These are phyloP conservation scores for Gillenia trifoliata DNA, from an alignment of 306 rosid species.

Conservation along the genomic window DNA sequence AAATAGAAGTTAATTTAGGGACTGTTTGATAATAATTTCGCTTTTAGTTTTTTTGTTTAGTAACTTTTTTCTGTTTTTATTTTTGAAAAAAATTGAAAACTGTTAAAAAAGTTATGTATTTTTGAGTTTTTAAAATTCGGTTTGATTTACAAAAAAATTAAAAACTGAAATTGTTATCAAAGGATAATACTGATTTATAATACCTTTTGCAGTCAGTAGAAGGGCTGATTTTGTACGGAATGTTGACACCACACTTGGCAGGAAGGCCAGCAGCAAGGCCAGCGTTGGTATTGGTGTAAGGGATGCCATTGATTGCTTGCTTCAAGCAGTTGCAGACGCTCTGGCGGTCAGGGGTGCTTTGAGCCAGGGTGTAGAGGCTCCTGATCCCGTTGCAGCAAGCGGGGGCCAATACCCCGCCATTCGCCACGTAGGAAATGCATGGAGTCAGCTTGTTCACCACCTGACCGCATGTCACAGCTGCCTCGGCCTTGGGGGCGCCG, in stretches of 20 bases:
- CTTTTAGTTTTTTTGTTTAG: too few relatives aligned
- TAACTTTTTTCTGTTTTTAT: too few relatives aligned
- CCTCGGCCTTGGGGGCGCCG: constrained; percentile 20
- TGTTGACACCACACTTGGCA: constrained; percentile 18
- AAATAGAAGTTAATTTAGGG: too few relatives aligned
- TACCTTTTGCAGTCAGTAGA: constrained; percentile 26
- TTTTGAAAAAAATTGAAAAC: too few relatives aligned
- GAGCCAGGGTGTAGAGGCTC: constrained; percentile 32
- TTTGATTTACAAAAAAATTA: neutral
- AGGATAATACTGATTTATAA: neutral
- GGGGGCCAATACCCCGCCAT: constrained; percentile 7
- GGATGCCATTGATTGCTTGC: constrained; percentile 22
- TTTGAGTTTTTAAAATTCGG: too few relatives aligned
- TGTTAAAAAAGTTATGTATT: too few relatives aligned
- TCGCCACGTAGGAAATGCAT: constrained; percentile 31
- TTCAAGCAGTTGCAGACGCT: constrained; percentile 50
- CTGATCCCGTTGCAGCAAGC: constrained; percentile 48
- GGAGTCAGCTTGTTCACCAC: constrained; percentile 27
- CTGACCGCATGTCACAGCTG: constrained; percentile 26
- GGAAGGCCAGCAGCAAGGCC: constrained; percentile 44
- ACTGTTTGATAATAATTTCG: too few relatives aligned
- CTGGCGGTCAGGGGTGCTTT: constrained; percentile 46
- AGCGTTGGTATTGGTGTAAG: constrained; percentile 14
- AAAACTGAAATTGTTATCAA: neutral
- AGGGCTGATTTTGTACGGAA: constrained; percentile 37